phyloP scores from a whole-genome alignment of 768 basidiomycete species.

The Panaeolus cyanescens region DNA sequence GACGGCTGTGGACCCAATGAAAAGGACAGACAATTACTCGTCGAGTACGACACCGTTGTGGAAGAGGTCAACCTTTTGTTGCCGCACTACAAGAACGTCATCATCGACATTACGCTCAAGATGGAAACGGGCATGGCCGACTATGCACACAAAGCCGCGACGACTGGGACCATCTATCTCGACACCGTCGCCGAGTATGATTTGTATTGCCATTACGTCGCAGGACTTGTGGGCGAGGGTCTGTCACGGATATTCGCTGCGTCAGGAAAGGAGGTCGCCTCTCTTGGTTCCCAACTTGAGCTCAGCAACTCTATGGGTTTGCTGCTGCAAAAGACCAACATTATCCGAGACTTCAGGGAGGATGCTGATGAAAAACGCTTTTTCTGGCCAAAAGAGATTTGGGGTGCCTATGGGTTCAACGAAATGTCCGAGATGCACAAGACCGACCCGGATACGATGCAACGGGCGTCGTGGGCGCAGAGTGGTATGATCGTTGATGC shows the following conservation, averaged over 20 bases:
- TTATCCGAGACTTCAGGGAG: constrained; percentile 93
- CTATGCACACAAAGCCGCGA: constrained; percentile 81
- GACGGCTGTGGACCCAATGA: constrained; percentile 81
- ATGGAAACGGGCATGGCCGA: constrained; percentile 98
- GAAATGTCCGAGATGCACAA: constrained; percentile 68
- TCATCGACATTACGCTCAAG: constrained; percentile 79
- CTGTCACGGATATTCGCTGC: constrained; percentile 86
- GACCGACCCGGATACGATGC: constrained; percentile 47
- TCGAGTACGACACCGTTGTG: constrained; percentile 80
- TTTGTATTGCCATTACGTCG: constrained; percentile 98
- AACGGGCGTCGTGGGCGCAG: constrained; percentile 78
- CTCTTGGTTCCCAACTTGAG: constrained; percentile 79
- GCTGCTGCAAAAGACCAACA: constrained; percentile 96
- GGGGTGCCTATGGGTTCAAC: constrained; percentile 75
- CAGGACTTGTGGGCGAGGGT: constrained; percentile 96
- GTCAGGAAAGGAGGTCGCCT: constrained; percentile 77
- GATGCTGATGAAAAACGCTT: constrained; percentile 82
- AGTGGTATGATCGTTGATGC: constrained; percentile 91
- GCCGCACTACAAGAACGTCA: constrained; percentile 71
- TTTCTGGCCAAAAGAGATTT: constrained; percentile 97
- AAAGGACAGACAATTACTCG: constrained; percentile 83
- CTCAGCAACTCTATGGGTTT: constrained; percentile 95
- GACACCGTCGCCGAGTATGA: constrained; percentile 86
- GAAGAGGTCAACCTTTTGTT: constrained; percentile 75
- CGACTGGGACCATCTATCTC: constrained; percentile 69